Conservation (phyloP, 352 stramenopile species). For the Aphanomyces cochlioides region DNA sequence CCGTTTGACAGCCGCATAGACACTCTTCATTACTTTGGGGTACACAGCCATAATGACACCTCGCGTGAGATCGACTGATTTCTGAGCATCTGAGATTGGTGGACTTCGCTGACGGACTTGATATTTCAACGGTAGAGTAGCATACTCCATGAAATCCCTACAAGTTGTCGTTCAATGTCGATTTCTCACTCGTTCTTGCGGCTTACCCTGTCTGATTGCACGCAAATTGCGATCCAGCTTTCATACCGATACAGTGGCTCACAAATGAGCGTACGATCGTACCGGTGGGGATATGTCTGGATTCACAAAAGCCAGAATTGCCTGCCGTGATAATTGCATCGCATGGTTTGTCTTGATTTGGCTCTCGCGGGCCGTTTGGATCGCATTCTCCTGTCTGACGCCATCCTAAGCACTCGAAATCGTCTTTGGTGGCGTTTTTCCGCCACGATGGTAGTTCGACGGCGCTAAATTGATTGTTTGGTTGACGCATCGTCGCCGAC, state of each 20-base stretch:
- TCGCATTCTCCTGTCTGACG: slow-evolving; percentile 27
- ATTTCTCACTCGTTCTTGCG: background rate
- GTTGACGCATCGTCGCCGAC: slow-evolving; percentile 24
- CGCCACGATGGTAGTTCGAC: slow-evolving; percentile 3
- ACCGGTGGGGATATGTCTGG: slow-evolving; percentile 12
- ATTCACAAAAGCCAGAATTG: slow-evolving; percentile 30
- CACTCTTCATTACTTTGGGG: slow-evolving; percentile 36
- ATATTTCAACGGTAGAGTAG: slow-evolving; percentile 15
- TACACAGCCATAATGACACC: slow-evolving; percentile 36
- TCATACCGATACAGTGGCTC: slow-evolving; percentile 28
- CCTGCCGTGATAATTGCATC: slow-evolving; percentile 23
- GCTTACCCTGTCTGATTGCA: slow-evolving; percentile 28
- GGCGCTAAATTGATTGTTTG: slow-evolving; percentile 13
- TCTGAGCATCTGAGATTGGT: slow-evolving; percentile 17
- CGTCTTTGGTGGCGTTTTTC: slow-evolving; percentile 17
- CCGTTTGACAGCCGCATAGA: slow-evolving; percentile 34
- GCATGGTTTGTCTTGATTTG: slow-evolving; percentile 28
- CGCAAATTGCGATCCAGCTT: slow-evolving; percentile 17
- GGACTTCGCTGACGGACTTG: slow-evolving; percentile 3
- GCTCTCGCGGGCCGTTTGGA: slow-evolving; percentile 20
- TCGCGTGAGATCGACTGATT: slow-evolving; percentile 10
- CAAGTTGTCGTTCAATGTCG: background rate
- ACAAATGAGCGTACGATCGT: slow-evolving; percentile 15
- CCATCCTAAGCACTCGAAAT: slow-evolving; percentile 28
- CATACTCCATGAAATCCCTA: slow-evolving; percentile 27